Conservation (phyloP, 23 red algal genomes). For the Chondrus crispus region DNA sequence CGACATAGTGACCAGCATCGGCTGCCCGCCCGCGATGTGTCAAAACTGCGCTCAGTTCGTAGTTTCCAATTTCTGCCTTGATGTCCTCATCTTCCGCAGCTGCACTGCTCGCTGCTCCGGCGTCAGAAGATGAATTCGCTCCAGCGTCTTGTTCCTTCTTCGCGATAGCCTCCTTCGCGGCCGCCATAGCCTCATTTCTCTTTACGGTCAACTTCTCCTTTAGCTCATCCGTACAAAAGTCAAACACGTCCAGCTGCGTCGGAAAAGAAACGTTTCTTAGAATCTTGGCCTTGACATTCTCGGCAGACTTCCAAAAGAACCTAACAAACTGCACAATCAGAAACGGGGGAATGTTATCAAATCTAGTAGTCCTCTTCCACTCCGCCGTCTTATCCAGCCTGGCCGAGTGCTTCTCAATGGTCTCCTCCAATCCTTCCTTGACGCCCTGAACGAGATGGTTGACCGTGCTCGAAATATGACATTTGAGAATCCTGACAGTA, state of each 20-base stretch:
- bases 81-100: neutral
- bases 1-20: conserved; percentile 94
- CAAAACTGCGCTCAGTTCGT: conserved; percentile 91
- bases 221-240: conserved; percentile 82
- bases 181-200: conserved; percentile 17
- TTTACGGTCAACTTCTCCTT: conserved; percentile 50
- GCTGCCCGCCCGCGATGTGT: conserved; percentile 95
- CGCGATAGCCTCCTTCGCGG: neutral
- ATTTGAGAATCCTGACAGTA: conserved; percentile 70
- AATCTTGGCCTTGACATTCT: conserved; percentile 97
- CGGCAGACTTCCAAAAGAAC: conserved; percentile 98
- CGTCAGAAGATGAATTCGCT: neutral
- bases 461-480: conserved; percentile 78
- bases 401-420: conserved; percentile 74
- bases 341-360: conserved; percentile 82
- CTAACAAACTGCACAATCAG: conserved; percentile 89
- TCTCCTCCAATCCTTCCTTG: conserved; percentile 74
- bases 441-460: conserved; percentile 85
- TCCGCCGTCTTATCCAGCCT: conserved; percentile 31
- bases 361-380: conserved; percentile 71
- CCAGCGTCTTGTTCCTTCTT: neutral
- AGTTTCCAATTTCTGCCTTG: conserved; percentile 54
- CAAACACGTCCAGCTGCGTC: conserved; percentile 69
- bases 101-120: neutral
- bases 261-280: conserved; percentile 90